Base-by-base conservation (phyloP, 345 rosid genomes). In the Euphorbia tirucalli region DNA sequence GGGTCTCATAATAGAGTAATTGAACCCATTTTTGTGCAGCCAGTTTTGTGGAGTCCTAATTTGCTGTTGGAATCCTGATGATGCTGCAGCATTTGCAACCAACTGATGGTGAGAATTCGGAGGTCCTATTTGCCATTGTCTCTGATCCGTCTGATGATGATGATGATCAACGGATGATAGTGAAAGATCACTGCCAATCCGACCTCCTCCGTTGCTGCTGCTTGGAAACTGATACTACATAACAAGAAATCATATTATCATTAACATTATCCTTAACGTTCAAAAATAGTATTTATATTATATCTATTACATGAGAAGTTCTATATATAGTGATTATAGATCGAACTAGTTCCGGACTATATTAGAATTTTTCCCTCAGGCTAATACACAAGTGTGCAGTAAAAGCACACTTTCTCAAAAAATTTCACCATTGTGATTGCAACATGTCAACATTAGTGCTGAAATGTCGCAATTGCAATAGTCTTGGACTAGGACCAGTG, bases 41-140 rank as follows among this genome's bases (percentile, higher is more conserved):
- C 93, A 89, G 77, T 76, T 82, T 76, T 83, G 83, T 28, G 85
- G 70, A 77, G 86, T 70, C 78, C 82, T 79, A 64, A 60, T 83
- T 79, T 85, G 93, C 66, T 82, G 86, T 44, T 90, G 89, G 98
- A 90, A 94, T 94, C 98, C 97, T 92, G 98, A 94, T 92, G 98
- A 94, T 94, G 96, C 97, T 88, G 98, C 99, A 88, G 97, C 97
- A 89, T 78, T 86, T 80, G 93, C 82, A 84, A 81, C 83, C 76
- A 81, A 63, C 71, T 82, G 90, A 27, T 66, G 54, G 41, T 11
- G 22, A 15, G 22, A 19, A 27, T 43, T 15, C 43, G 80, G 81
- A 72, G 81, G 80, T 73, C 88, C 87, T 3, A 83, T 64, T 75
- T 87, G 86, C 86, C 83, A 81, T 66, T 82, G 85, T 25, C 59